Conservation (phyloP, 1,284 basidiomycete genomes). For the Ceratobasidium sp. region DNA sequence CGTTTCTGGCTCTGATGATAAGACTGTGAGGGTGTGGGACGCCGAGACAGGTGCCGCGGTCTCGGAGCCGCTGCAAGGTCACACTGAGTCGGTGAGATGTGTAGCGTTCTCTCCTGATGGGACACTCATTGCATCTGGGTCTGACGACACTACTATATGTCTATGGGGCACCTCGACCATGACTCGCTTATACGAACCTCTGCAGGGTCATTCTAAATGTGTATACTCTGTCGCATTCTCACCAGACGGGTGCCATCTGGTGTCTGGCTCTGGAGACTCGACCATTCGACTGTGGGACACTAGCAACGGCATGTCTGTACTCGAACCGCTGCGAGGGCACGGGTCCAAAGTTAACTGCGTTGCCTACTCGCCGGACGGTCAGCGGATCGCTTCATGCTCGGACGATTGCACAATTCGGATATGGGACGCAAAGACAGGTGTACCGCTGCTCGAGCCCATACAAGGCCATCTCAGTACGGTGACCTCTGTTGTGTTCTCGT, state of each 20-base stretch:
- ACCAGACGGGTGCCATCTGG: conserved; percentile 5
- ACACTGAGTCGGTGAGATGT: conserved; percentile 4
- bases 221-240: conserved; percentile 8
- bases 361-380: conserved; percentile 21
- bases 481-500: conserved; percentile 30
- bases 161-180: conserved; percentile 28
- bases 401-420: neutral
- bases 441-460: neutral
- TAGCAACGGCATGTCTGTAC: neutral
- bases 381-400: neutral
- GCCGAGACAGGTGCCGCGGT: neutral
- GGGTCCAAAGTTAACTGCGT: neutral
- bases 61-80: neutral
- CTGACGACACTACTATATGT: conserved; percentile 3
- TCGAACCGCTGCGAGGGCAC: neutral
- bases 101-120: conserved; percentile 33
- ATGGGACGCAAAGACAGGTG: conserved; percentile 6
- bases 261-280: neutral
- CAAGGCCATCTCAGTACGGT: neutral
- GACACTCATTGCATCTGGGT: conserved; percentile 24
- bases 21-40: conserved; percentile 30
- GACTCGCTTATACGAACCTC: neutral
- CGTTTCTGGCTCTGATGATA: conserved; percentile 32
- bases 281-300: conserved; percentile 22
- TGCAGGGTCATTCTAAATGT: neutral